Percentiles rank a stretch among this genome's conserved stretches.
Evolutionary conservation across 768 basidiomycete genomes (phyloP).

Genomic region (Lactarius deliciosus): DNA sequence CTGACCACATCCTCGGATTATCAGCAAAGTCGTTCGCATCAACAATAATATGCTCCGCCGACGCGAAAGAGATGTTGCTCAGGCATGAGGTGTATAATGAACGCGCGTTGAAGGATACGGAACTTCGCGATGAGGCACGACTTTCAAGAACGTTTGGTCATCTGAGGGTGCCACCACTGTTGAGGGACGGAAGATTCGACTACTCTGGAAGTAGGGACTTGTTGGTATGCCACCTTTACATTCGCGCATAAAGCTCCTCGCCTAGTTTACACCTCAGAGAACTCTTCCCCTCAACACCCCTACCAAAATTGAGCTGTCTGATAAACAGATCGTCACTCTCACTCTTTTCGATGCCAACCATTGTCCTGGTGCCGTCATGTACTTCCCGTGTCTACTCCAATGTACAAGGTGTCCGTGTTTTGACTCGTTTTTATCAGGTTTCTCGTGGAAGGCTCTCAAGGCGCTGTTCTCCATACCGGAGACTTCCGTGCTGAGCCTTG

Average conservation of each 20-base stretch:
- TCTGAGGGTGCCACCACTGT: slow-evolving; percentile 55
- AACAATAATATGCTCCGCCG: slow-evolving; percentile 71
- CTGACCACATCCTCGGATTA: slow-evolving; percentile 82
- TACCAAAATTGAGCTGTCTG: slow-evolving; percentile 55
- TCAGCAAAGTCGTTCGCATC: slow-evolving; percentile 72
- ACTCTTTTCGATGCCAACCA: slow-evolving; percentile 92
- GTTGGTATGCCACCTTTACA: slow-evolving; percentile 46
- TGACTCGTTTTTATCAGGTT: slow-evolving; percentile 54
- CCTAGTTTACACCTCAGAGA: slow-evolving; percentile 42
- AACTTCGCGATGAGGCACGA: slow-evolving; percentile 45
- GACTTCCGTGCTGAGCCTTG: slow-evolving; percentile 88
- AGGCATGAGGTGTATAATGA: slow-evolving; percentile 70
- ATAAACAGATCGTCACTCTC: slow-evolving; percentile 60
- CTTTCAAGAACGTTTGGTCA: slow-evolving; percentile 63
- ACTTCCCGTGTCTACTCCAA: slow-evolving; percentile 31
- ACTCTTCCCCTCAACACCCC: slow-evolving; percentile 63
- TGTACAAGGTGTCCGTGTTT: not conserved
- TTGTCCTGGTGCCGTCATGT: slow-evolving; percentile 95
- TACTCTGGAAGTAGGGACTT: slow-evolving; percentile 64
- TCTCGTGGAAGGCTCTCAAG: slow-evolving; percentile 67
- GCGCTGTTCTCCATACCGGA: slow-evolving; percentile 86
- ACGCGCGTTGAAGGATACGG: slow-evolving; percentile 54
- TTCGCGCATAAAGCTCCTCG: not conserved
- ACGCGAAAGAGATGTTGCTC: slow-evolving; percentile 85
- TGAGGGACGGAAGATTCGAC: slow-evolving; percentile 45